Conservation (phyloP, 169 alveolate genomes). For the Plasmodium cynomolgi region DNA sequence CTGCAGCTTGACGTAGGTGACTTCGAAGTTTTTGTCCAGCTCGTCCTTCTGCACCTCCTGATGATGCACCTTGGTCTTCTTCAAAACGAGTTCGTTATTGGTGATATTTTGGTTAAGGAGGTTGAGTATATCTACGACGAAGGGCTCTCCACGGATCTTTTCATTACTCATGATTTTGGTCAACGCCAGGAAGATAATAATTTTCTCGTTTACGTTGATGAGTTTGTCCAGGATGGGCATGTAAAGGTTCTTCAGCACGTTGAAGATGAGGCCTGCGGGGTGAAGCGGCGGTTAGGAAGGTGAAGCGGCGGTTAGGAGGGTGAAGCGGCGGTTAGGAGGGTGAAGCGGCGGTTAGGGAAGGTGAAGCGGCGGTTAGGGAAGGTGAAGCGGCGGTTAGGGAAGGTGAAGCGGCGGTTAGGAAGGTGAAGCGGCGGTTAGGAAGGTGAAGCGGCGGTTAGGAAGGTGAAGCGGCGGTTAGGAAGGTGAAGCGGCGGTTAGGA, state of each 20-base stretch:
- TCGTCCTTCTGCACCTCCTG: conserved; percentile 55
- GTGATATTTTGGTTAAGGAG: conserved; percentile 36
- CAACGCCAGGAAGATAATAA: conserved; percentile 36
- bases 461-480: too few species aligned
- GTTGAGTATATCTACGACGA: conserved; percentile 32
- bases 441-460: too few species aligned
- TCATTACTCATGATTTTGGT: conserved; percentile 29
- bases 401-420: too few species aligned
- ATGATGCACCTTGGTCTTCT: conserved; percentile 16
- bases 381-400: too few species aligned
- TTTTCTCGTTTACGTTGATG: conserved; percentile 54
- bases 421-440: too few species aligned
- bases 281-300: background rate
- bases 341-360: too few species aligned
- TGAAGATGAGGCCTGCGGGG: conserved; percentile 30
- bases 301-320: too few species aligned
- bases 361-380: too few species aligned
- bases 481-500: too few species aligned
- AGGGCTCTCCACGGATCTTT: conserved; percentile 11
- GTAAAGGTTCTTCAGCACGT: conserved; percentile 46
- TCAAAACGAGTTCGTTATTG: conserved; percentile 41
- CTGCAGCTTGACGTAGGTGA: conserved; percentile 57
- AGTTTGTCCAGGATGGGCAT: conserved; percentile 43
- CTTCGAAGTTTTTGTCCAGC: conserved; percentile 52
- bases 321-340: too few species aligned